Percentiles rank a stretch among this genome's conserved stretches.
These are phyloP conservation scores for Helicosporidium sp. DNA, from an alignment of 139 green algal genomes.

Conservation along the genomic window DNA sequence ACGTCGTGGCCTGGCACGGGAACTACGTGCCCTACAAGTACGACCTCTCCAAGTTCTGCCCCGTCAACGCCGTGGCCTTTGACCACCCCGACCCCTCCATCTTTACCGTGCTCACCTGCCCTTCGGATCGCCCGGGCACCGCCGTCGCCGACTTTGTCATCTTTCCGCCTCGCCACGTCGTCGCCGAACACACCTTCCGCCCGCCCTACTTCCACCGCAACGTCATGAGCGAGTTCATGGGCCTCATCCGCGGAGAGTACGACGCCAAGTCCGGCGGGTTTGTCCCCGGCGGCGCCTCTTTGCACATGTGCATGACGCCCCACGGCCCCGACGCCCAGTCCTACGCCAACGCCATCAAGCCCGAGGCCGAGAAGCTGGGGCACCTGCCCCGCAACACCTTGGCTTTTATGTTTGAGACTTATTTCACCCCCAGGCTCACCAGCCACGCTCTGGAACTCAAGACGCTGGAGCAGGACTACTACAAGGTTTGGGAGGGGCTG, in stretches of 20 bases:
- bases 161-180: slow-evolving; percentile 78
- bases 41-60: slow-evolving; percentile 34
- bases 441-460: too few relatives aligned
- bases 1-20: slow-evolving; percentile 79
- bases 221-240: slow-evolving; percentile 90
- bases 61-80: slow-evolving; percentile 51
- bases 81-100: slow-evolving; percentile 82
- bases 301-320: slow-evolving; percentile 77
- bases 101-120: slow-evolving; percentile 81
- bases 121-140: slow-evolving; percentile 33
- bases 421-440: too few relatives aligned
- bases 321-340: slow-evolving; percentile 72
- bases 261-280: slow-evolving; percentile 71
- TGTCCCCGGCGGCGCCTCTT: slow-evolving; percentile 26
- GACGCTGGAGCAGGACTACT: too few relatives aligned
- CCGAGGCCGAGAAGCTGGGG: slow-evolving; percentile 21
- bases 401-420: slow-evolving; percentile 83
- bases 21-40: slow-evolving; percentile 67
- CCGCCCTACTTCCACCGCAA: slow-evolving; percentile 85
- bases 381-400: slow-evolving; percentile 40
- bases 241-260: slow-evolving; percentile 65
- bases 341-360: slow-evolving; percentile 41
- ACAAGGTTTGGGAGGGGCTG: too few relatives aligned
- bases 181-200: slow-evolving; percentile 78
- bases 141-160: slow-evolving; percentile 82